Percentiles rank a stretch among this genome's conserved stretches.
Conservation (phyloP, 257 asterid genomes). For the Nicotiana paniculata region DNA sequence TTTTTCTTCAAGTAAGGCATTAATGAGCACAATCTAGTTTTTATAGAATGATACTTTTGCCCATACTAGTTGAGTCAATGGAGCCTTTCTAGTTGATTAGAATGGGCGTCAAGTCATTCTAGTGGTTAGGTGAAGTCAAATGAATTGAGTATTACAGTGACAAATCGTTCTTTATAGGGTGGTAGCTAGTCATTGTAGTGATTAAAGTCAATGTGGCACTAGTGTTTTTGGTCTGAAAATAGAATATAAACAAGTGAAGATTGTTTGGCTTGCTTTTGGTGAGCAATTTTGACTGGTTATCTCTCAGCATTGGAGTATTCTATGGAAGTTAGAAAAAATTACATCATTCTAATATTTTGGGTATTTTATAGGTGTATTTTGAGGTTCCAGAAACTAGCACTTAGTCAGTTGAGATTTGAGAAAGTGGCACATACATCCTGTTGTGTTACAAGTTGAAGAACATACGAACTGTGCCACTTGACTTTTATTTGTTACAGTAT, state of each 20-base stretch:
- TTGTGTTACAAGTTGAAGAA: too few species aligned
- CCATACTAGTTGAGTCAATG: background rate
- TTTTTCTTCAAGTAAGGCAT: background rate
- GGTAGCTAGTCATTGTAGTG: background rate
- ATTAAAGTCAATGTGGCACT: background rate
- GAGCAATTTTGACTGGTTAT: background rate
- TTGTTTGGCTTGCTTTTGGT: background rate
- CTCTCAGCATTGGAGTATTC: background rate
- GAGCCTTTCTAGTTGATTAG: background rate
- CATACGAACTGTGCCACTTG: too few species aligned
- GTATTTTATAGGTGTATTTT: background rate
- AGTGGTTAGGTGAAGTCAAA: background rate
- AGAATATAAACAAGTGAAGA: background rate
- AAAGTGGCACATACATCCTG: too few species aligned
- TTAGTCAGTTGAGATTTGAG: background rate
- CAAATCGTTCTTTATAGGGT: background rate
- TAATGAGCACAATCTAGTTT: background rate
- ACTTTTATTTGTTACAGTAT: too few species aligned
- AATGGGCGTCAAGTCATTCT: background rate
- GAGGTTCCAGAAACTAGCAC: background rate
- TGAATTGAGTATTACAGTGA: background rate
- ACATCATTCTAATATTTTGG: background rate
- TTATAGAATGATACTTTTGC: background rate
- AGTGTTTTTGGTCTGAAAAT: background rate
- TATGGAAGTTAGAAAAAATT: background rate